A percentile compares a stretch with the other conserved stretches of the same genome.
Conservation (phyloP, 2,329 filamentous ascomycete genomes). For the Trichoderma brevicompactum region DNA sequence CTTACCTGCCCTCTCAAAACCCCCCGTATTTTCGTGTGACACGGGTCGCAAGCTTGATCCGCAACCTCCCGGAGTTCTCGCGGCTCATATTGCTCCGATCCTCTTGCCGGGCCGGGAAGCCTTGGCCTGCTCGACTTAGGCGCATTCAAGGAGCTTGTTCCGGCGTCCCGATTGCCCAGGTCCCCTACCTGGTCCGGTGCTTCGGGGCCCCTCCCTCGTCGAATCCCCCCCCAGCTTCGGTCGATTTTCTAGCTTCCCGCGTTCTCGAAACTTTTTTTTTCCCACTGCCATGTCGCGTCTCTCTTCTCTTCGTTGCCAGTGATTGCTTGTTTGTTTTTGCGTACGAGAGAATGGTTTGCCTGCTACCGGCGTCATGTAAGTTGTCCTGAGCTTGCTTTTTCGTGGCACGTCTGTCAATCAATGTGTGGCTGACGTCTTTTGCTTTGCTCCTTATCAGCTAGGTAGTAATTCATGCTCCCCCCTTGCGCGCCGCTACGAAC, state of each 20-base stretch:
- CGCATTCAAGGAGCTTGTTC: slow-evolving; percentile 15
- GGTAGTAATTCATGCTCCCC: slow-evolving; percentile 25
- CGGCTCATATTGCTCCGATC: slow-evolving; percentile 14
- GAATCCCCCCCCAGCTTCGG: slow-evolving; percentile 12
- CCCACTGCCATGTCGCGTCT: slow-evolving; percentile 25
- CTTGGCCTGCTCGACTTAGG: slow-evolving; percentile 5
- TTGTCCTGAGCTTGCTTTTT: background rate
- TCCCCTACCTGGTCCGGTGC: slow-evolving; percentile 13
- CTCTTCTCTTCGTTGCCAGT: slow-evolving; percentile 4
- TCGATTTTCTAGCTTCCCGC: slow-evolving; percentile 6
- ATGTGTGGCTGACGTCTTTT: background rate
- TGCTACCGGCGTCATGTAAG: slow-evolving; percentile 28
- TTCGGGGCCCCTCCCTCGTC: slow-evolving; percentile 24
- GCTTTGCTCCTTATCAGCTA: slow-evolving; percentile 14
- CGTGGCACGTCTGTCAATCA: background rate
- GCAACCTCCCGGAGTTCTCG: slow-evolving; percentile 17
- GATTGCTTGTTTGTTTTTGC: slow-evolving; percentile 11
- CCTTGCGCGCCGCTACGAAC: slow-evolving; percentile 25
- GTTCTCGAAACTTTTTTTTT: slow-evolving; percentile 1
- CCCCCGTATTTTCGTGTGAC: slow-evolving; percentile 23
- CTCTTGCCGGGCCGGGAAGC: slow-evolving; percentile 12
- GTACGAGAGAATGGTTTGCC: slow-evolving; percentile 28
- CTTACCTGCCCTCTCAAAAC: slow-evolving; percentile 1
- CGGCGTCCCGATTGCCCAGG: slow-evolving; percentile 21
- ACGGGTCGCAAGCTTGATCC: slow-evolving; percentile 17